A percentile compares a stretch with the other conserved stretches of the same genome.
phyloP scores from a whole-genome alignment of 768 basidiomycete genomes.

The Rhizopogon roseolus region DNA sequence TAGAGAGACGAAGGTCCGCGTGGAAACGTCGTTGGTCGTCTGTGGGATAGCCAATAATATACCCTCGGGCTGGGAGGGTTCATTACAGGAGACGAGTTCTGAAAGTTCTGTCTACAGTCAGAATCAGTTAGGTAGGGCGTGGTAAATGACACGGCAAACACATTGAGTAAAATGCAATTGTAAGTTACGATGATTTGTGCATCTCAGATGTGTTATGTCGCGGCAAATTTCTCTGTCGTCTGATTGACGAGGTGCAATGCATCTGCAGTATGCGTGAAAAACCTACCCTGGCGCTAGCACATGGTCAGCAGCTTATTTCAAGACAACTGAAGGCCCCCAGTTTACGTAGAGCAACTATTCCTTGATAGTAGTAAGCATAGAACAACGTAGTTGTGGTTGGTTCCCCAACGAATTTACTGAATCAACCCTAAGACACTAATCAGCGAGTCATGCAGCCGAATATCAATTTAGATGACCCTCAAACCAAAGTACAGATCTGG shows the following conservation, averaged over 20 bases:
- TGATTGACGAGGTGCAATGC: neutral
- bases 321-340: too few relatives aligned
- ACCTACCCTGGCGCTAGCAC: too few relatives aligned
- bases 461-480: constrained; percentile 21
- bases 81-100: constrained; percentile 52
- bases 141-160: constrained; percentile 43
- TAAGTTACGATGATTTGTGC: too few relatives aligned
- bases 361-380: neutral
- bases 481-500: constrained; percentile 35
- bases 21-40: constrained; percentile 8
- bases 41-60: constrained; percentile 18
- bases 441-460: neutral
- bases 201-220: neutral
- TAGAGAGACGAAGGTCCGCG: constrained; percentile 20
- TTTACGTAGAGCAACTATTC: too few relatives aligned
- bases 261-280: too few relatives aligned
- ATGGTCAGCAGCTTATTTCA: too few relatives aligned
- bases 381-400: neutral
- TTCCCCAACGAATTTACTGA: constrained; percentile 46
- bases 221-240: constrained; percentile 2
- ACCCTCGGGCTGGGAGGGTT: constrained; percentile 18
- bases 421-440: constrained; percentile 38
- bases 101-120: constrained; percentile 12
- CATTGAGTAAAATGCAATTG: constrained; percentile 17
- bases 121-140: neutral